phyloP scores from a whole-genome alignment of 345 rosid genomes.

The Carallia pectinifolia region DNA sequence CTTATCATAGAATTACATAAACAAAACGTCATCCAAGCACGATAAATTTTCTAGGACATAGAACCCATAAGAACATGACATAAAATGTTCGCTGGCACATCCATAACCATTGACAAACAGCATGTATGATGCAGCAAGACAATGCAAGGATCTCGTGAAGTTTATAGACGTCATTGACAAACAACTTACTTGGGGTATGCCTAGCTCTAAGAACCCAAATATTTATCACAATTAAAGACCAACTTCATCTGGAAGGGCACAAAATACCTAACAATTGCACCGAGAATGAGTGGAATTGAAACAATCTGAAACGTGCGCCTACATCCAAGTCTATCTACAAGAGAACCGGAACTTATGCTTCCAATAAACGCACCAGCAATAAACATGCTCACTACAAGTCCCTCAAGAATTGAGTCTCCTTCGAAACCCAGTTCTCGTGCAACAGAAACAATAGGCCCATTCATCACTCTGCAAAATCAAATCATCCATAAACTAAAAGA shows the following conservation, averaged over 20 bases:
- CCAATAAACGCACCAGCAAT: slow-evolving; percentile 81
- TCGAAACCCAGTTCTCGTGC: slow-evolving; percentile 75
- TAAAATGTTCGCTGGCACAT: background rate
- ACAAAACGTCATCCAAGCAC: background rate
- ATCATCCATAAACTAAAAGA: background rate
- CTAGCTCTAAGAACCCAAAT: background rate
- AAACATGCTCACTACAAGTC: slow-evolving; percentile 80
- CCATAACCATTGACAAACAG: too few relatives aligned
- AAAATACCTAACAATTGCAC: slow-evolving; percentile 61
- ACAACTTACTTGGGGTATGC: background rate
- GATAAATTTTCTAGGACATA: background rate
- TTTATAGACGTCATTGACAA: background rate
- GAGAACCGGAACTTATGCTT: slow-evolving; percentile 54
- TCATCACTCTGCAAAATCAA: slow-evolving; percentile 59
- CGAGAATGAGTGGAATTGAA: slow-evolving; percentile 55
- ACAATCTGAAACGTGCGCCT: slow-evolving; percentile 66
- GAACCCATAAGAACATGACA: background rate
- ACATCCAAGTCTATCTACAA: slow-evolving; percentile 65
- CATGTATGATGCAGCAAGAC: too few relatives aligned
- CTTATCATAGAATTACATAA: background rate
- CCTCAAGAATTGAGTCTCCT: slow-evolving; percentile 64
- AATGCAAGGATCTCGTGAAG: too few relatives aligned
- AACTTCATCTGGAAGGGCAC: too few relatives aligned
- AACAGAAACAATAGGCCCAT: slow-evolving; percentile 71
- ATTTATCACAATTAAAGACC: too few relatives aligned